A percentile compares a stretch with the other conserved stretches of the same genome.
Conservation (phyloP, 176 grass and related monocot genomes). For the Thinopyrum elongatum region DNA sequence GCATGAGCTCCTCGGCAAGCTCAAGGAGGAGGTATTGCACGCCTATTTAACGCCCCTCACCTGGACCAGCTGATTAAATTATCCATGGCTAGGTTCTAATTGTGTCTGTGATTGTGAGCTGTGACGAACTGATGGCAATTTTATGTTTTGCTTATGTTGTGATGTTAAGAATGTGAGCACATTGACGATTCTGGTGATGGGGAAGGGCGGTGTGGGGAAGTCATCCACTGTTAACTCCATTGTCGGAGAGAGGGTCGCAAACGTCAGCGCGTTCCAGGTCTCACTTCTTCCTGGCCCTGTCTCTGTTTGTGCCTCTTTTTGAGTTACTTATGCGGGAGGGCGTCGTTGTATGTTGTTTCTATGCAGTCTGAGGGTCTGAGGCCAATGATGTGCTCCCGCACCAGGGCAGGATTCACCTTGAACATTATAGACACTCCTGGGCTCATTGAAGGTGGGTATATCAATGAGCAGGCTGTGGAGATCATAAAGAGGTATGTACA, state of each 20-base stretch:
- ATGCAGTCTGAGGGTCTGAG: constrained; percentile 89
- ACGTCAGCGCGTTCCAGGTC: constrained; percentile 96
- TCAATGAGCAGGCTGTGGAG: constrained; percentile 91
- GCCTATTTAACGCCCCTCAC: not conserved
- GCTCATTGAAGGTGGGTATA: constrained; percentile 94
- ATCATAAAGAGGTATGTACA: constrained; percentile 80
- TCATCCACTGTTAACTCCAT: constrained; percentile 94
- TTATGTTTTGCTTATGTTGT: constrained; percentile 4
- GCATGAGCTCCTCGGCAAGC: constrained; percentile 75
- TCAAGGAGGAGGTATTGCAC: constrained; percentile 68
- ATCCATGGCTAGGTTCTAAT: not conserved
- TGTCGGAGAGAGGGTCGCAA: constrained; percentile 71
- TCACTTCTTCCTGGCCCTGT: not conserved
- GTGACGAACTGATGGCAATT: not conserved
- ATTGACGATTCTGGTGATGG: constrained; percentile 94
- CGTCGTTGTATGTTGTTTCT: not conserved
- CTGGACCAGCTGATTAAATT: not conserved
- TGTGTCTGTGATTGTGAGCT: not conserved
- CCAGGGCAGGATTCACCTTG: constrained; percentile 80
- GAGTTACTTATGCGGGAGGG: not conserved
- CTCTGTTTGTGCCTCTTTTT: not conserved
- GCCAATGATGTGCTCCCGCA: constrained; percentile 73
- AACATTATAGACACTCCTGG: constrained; percentile 96
- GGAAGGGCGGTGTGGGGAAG: constrained; percentile 95
- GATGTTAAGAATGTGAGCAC: constrained; percentile 73